These are phyloP conservation scores for Pouteria glomerata DNA, from an alignment of 148 eudicot species.

Conservation along the genomic window DNA sequence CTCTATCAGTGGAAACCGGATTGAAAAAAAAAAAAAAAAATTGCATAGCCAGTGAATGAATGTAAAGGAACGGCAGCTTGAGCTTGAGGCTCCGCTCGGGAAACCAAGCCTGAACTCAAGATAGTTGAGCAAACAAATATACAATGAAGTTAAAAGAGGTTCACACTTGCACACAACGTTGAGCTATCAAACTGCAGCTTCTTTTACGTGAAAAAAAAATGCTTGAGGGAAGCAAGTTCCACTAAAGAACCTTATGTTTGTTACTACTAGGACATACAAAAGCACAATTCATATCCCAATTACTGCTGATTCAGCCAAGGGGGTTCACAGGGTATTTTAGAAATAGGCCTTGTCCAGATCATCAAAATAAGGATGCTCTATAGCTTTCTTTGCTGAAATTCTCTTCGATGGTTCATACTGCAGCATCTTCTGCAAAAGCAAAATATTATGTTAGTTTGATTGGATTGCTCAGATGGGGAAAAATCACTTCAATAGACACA, in stretches of 20 bases:
- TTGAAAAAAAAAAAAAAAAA: too few species aligned
- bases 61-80: too few species aligned
- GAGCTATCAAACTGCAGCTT: neutral
- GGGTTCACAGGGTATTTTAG: conserved; percentile 13
- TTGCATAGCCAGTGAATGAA: too few species aligned
- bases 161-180: too few species aligned
- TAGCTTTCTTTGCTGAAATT: conserved; percentile 90
- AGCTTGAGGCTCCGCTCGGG: too few species aligned
- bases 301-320: neutral
- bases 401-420: conserved; percentile 75
- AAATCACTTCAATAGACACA: neutral
- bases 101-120: too few species aligned
- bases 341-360: conserved; percentile 45
- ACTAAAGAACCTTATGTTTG: neutral
- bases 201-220: conserved; percentile 15
- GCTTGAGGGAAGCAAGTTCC: conserved; percentile 54
- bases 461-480: neutral
- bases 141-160: too few species aligned
- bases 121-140: too few species aligned
- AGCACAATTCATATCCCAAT: neutral
- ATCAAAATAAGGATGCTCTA: conserved; percentile 88
- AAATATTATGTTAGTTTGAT: neutral
- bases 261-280: neutral
- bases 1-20: too few species aligned
- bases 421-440: conserved; percentile 65